Evolutionary conservation across 371 early-diverging fungal species (phyloP), one percentile per base, ranked within the genome.

Genomic region (Rhizopus sp.): DNA sequence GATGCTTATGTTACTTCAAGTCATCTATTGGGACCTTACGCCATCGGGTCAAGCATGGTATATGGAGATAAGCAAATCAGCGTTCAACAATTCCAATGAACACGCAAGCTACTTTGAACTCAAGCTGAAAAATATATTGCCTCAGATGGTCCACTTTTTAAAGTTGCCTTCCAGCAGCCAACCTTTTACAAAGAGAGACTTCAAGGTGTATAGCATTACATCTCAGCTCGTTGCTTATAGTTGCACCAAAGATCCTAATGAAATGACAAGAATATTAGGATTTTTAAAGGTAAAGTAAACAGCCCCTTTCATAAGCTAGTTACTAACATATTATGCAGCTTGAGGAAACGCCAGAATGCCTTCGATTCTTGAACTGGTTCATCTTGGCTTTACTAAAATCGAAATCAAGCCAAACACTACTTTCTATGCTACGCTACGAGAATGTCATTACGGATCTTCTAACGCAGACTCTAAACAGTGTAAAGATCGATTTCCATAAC

Each of bases 361-460:
- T 79, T 17, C 75, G 80, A 3, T 75, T 78, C 33, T 64, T 82
- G 6, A 74, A 64, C 42, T 82, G 82, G 82, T 78, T 80, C 55
- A 49, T 75, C 0, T 49, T 82, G 15, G 62, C 65, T 17, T 30
- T 73, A 9, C 47, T 77, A 6, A 62, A 59, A 8, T 63, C 68
- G 32, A 55, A 66, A 12, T 41, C 63, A 4, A 60, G 59, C 38
- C 50, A 42, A 2, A 39, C 77, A 16, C 39, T 73, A 23, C 42
- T 60, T 2, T 55, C 59, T 7, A 55, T 78, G 59, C 45, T 72
- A 9, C 63, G 53, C 3, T 76, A 73, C 40, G 79, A 80, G 41
- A 68, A 57, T 47, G 61, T 61, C 0, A 57, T 82, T 31, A 63
- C 64, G 1, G 77, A 80, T 16, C 45, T 80, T 5, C 34, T 82